A percentile compares a stretch with the other conserved stretches of the same genome.
These are phyloP conservation scores for Trametes elegans DNA, from an alignment of 768 basidiomycete genomes.

Conservation along the genomic window DNA sequence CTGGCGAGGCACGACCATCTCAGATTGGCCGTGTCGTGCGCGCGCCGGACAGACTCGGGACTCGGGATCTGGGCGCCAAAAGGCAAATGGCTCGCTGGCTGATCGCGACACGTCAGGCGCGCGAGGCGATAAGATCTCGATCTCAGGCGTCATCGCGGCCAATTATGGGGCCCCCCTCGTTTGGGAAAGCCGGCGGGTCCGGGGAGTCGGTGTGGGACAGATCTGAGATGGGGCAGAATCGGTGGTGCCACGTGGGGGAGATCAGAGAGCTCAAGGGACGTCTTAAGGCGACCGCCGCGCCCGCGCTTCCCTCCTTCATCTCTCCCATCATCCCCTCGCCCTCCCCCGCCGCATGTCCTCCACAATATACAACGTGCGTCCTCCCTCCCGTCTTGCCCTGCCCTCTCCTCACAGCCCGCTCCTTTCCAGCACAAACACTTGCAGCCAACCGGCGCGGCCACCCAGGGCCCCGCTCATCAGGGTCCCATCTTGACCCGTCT, in stretches of 20 bases:
- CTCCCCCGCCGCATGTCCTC: slow-evolving; percentile 24
- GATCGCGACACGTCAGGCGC: not conserved
- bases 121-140: slow-evolving; percentile 16
- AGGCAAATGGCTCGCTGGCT: not conserved
- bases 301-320: slow-evolving; percentile 20
- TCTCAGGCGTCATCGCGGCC: slow-evolving; percentile 19
- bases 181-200: slow-evolving; percentile 24
- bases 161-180: slow-evolving; percentile 8
- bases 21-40: not conserved
- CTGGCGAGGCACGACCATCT: not conserved
- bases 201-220: slow-evolving; percentile 10
- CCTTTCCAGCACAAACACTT: slow-evolving; percentile 39
- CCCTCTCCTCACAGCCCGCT: not conserved
- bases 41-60: not conserved
- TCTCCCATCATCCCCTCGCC: slow-evolving; percentile 24
- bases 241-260: slow-evolving; percentile 21
- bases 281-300: slow-evolving; percentile 21
- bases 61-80: slow-evolving; percentile 5
- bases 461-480: slow-evolving; percentile 27
- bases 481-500: slow-evolving; percentile 42
- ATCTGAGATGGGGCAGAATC: slow-evolving; percentile 20
- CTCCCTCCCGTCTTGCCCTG: slow-evolving; percentile 3
- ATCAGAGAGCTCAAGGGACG: slow-evolving; percentile 13
- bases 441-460: slow-evolving; percentile 40
- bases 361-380: slow-evolving; percentile 31